phyloP scores from a whole-genome alignment of 768 basidiomycete species.

The Boletus sensibilis region DNA sequence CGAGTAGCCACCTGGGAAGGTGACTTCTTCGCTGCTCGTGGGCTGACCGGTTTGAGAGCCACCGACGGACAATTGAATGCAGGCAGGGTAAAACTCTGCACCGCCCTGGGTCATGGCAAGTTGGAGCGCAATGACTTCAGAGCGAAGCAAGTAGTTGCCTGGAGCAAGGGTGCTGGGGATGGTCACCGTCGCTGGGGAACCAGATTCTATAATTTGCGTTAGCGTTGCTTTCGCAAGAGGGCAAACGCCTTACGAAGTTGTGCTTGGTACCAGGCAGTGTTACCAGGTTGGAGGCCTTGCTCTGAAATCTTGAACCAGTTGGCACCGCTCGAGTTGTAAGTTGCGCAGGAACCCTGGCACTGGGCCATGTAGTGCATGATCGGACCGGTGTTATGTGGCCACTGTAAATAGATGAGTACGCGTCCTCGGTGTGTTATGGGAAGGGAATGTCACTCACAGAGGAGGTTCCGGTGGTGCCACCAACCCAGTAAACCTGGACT shows the following conservation, averaged over 20 bases:
- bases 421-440: not conserved
- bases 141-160: constrained; percentile 72
- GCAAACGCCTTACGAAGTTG: constrained; percentile 40
- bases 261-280: constrained; percentile 47
- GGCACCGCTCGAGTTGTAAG: constrained; percentile 52
- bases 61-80: constrained; percentile 28
- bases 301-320: constrained; percentile 78
- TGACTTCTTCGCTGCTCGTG: constrained; percentile 40
- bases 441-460: constrained; percentile 17
- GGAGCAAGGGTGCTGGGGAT: constrained; percentile 53
- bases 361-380: constrained; percentile 70
- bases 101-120: constrained; percentile 51
- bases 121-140: constrained; percentile 79
- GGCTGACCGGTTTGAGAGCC: constrained; percentile 28
- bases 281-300: constrained; percentile 39
- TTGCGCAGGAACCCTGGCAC: constrained; percentile 55
- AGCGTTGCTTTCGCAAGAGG: not conserved
- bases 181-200: constrained; percentile 37
- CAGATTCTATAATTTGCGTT: constrained; percentile 30
- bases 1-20: constrained; percentile 68
- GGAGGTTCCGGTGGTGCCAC: constrained; percentile 34
- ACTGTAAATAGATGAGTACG: constrained; percentile 25
- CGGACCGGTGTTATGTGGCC: constrained; percentile 62
- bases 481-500: constrained; percentile 54
- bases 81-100: constrained; percentile 41